phyloP scores from a whole-genome alignment of 148 eudicot species.

The Oxyria digyna region DNA sequence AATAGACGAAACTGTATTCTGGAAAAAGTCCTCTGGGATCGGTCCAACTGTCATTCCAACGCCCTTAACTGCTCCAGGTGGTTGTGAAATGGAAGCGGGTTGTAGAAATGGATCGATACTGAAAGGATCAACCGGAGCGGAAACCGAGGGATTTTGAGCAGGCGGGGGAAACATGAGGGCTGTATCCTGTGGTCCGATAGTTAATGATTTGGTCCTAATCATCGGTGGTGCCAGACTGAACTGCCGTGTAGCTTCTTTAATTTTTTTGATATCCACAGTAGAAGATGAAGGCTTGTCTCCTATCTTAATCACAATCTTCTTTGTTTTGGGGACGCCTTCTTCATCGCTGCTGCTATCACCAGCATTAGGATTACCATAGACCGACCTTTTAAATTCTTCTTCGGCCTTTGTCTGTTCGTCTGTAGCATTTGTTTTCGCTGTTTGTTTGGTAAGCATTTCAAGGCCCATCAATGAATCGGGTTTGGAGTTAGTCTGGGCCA shows the following conservation, averaged over 20 bases:
- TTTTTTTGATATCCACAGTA: slow-evolving; percentile 82
- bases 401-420: slow-evolving; percentile 92
- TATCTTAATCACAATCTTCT: slow-evolving; percentile 67
- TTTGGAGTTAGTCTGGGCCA: slow-evolving; percentile 32
- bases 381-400: slow-evolving; percentile 85
- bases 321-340: slow-evolving; percentile 64
- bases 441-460: slow-evolving; percentile 52
- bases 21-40: slow-evolving; percentile 95
- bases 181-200: slow-evolving; percentile 47
- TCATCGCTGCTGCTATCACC: slow-evolving; percentile 97
- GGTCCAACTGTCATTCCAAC: slow-evolving; percentile 57
- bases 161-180: slow-evolving; percentile 43
- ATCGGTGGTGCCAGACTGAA: slow-evolving; percentile 66
- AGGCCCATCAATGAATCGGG: slow-evolving; percentile 58
- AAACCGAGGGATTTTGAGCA: slow-evolving; percentile 27
- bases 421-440: slow-evolving; percentile 28
- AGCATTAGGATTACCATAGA: slow-evolving; percentile 55
- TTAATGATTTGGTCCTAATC: slow-evolving; percentile 68
- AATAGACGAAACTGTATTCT: slow-evolving; percentile 82
- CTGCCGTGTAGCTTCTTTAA: slow-evolving; percentile 96
- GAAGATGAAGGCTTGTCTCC: slow-evolving; percentile 70
- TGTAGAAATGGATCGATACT: slow-evolving; percentile 40
- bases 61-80: slow-evolving; percentile 32
- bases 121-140: slow-evolving; percentile 56
- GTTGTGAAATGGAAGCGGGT: slow-evolving; percentile 35